phyloP scores from a whole-genome alignment of 2,329 filamentous ascomycete genomes.

The Aspergillus floridensis region DNA sequence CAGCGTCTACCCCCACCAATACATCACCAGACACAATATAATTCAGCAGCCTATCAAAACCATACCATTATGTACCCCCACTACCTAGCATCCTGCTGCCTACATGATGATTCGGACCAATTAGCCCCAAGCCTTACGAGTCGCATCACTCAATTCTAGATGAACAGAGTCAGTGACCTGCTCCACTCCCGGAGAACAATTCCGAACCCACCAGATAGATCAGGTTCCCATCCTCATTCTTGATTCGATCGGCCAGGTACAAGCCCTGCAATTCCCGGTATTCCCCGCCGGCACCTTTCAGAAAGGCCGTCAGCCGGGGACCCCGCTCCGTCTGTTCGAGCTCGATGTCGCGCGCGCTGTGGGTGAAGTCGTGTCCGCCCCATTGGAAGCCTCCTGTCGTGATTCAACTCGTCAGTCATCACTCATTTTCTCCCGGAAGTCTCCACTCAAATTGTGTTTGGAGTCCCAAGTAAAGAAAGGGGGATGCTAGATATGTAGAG shows the following conservation, averaged over 20 bases:
- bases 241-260: constrained; percentile 19
- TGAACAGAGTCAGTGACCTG: background rate
- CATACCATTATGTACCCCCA: too few relatives aligned
- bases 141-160: background rate
- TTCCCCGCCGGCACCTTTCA: constrained; percentile 12
- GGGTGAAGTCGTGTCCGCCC: constrained; percentile 21
- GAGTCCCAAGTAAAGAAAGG: background rate
- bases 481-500: background rate
- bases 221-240: constrained; percentile 17
- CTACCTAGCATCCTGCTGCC: too few relatives aligned
- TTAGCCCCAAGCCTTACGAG: too few relatives aligned
- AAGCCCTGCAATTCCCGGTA: constrained; percentile 18
- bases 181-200: background rate
- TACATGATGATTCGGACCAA: too few relatives aligned
- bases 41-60: too few relatives aligned
- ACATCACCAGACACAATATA: too few relatives aligned
- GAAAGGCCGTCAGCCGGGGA: constrained; percentile 19
- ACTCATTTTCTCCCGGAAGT: too few relatives aligned
- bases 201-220: constrained; percentile 14
- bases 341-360: constrained; percentile 12
- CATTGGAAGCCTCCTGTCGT: constrained; percentile 21
- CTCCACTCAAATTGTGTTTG: too few relatives aligned
- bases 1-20: too few relatives aligned
- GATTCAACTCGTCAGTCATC: background rate
- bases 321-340: constrained; percentile 15